Evolutionary conservation across 139 green algal genomes (phyloP), one percentile per base, ranked within the genome.

Genomic region (Haematococcus sp.): DNA sequence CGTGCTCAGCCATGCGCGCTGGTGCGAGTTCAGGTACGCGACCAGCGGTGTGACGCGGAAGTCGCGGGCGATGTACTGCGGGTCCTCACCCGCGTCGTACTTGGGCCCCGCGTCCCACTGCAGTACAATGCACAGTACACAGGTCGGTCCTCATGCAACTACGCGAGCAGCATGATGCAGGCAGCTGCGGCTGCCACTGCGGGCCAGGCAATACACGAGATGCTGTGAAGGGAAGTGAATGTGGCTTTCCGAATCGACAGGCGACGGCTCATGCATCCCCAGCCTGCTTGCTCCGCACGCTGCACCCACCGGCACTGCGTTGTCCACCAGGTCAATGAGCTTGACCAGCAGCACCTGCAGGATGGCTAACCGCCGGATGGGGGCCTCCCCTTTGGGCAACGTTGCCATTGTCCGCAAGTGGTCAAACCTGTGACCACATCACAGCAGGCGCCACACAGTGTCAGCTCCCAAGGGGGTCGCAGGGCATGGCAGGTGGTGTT

Each of bases 41-140:
- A 70, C 63, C 2, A 70, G 40, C 17, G 63, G 63, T 22, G 63
- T 70, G 27, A 70, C 19, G 35, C 63, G 52, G 63, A 70, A 70
- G 63, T 70, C 63, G 3, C 63, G 63, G 20, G 63, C 40, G 63
- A 70, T 70, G 63, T 70, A 70, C 35, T 70, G 63, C 63, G 40
- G 33, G 20, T 70, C 63, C 35, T 70, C 63, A 4, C 35, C 40
- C 3, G 63, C 33, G 23, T 70, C 63, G 35, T 51, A 70, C 63
- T 70, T 70, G 35, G 63, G 63, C 35, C 63, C 63, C 23, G 33
- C 35, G 7, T 56, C 63, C 63, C 63, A 70, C 7, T 49, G 40
- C 40, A 49, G 40, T 7, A 49, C 40, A 49, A 49, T 7, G 7
- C 40, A 49, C n/a, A n/a, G n/a, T n/a, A n/a, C n/a, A n/a, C n/a